These are phyloP conservation scores for Claviceps spartinae DNA, from an alignment of 2,329 filamentous ascomycete genomes.

Conservation along the genomic window DNA sequence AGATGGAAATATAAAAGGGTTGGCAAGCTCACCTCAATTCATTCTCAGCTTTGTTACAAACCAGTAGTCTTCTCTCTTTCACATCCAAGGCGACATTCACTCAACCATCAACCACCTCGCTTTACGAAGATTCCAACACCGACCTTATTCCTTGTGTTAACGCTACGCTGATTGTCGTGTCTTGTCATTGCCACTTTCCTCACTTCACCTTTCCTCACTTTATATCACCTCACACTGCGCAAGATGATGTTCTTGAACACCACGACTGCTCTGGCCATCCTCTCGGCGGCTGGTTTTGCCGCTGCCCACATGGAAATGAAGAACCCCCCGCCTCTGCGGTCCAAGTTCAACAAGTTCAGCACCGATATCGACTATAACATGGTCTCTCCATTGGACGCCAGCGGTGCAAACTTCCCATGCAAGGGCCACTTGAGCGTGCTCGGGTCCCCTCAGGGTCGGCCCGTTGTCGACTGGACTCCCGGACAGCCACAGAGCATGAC, in stretches of 20 bases:
- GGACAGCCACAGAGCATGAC: conserved; percentile 40
- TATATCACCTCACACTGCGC: too few relatives aligned
- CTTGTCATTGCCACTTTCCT: too few relatives aligned
- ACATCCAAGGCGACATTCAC: not conserved
- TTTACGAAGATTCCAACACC: not conserved
- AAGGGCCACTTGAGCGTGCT: conserved; percentile 46
- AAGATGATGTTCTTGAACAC: conserved; percentile 2
- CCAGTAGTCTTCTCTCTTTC: not conserved
- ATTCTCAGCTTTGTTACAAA: too few relatives aligned
- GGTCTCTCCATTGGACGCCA: conserved; percentile 47
- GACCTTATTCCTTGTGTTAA: not conserved
- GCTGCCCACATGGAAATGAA: conserved; percentile 45
- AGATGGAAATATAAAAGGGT: not conserved
- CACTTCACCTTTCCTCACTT: too few relatives aligned
- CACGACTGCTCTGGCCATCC: conserved; percentile 22
- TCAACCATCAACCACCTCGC: not conserved
- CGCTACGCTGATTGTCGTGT: not conserved
- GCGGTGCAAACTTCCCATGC: conserved; percentile 60
- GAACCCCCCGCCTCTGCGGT: conserved; percentile 36
- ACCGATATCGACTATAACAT: conserved; percentile 55
- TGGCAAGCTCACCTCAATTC: not conserved
- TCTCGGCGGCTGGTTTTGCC: conserved; percentile 29
- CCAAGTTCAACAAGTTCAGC: conserved; percentile 37
- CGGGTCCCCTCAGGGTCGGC: conserved; percentile 33
- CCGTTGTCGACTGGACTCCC: conserved; percentile 40